A percentile compares a stretch with the other conserved stretches of the same genome.
Conservation (phyloP, 345 rosid species). For the Sonneratia caseolaris region DNA sequence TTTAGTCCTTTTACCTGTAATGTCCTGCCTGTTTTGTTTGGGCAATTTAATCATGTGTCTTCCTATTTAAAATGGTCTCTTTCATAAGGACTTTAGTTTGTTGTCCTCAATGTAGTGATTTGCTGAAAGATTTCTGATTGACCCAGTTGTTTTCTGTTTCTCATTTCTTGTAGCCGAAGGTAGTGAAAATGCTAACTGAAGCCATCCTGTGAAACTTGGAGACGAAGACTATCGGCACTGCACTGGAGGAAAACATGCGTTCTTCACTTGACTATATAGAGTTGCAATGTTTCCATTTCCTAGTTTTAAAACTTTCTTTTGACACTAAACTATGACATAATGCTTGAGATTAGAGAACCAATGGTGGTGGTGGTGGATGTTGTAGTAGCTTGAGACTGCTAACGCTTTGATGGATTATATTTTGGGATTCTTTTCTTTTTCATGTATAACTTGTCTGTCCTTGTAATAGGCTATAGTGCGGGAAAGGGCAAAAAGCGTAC, state of each 20-base stretch:
- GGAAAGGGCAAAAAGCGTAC: background rate
- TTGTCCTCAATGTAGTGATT: background rate
- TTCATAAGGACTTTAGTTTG: background rate
- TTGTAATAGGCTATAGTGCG: background rate
- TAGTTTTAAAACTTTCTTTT: slow-evolving; percentile 21
- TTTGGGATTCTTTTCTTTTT: background rate
- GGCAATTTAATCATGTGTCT: background rate
- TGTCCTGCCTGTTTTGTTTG: background rate
- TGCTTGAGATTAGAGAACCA: slow-evolving; percentile 16
- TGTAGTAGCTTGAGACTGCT: slow-evolving; percentile 25
- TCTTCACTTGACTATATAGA: background rate
- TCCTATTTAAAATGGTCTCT: background rate
- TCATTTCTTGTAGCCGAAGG: background rate
- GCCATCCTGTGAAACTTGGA: slow-evolving; percentile 1
- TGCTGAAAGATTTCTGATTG: background rate
- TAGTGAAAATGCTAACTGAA: background rate
- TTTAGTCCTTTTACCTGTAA: background rate
- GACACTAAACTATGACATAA: background rate
- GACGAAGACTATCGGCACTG: background rate
- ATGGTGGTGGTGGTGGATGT: slow-evolving; percentile 21
- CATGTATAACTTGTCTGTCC: background rate
- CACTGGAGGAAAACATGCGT: background rate
- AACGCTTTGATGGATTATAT: background rate
- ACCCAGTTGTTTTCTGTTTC: background rate
- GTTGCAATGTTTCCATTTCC: background rate